Evolutionary conservation across 805 yeast genomes (phyloP), one percentile per base, ranked within the genome.

Genomic region (Saccharomycopsis lassenensis): DNA sequence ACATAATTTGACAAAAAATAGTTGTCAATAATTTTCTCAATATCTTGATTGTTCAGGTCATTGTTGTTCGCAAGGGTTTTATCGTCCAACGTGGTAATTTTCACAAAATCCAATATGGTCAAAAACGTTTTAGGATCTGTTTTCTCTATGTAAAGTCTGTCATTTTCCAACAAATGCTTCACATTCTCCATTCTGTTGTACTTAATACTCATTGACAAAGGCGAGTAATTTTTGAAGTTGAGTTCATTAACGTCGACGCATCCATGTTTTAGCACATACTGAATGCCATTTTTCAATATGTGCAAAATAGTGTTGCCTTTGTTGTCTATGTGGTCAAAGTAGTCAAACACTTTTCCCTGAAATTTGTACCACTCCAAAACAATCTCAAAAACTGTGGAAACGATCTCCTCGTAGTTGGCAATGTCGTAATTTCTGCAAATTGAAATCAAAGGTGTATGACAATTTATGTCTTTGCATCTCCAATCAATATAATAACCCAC

Each of bases 391-490:
- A 74, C 71, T 8, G 50, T 54, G 12, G 46, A 33, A 4, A 83
- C 56, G 47, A 83, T 50, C 3, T 50, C 49, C 2, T 61, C 51
- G 52, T 86, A 87, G 23, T 73, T 55, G 0, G 70, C 58, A 45
- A 81, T 86, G 52, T 86, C 95, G 55, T 87, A 87, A 45, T 86
- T 74, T 37, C 95, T 59, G 45, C 84, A 74, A 2, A 83, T 56
- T 2, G 84, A 68, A 54, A 80, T 73, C 7, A 89, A 57, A 0
- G 96, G 93, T 0, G 96, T 83, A 47, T 81, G 83, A 0, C 77
- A 72, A 41, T 69, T 72, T 8, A 48, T 44, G 51, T 87, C 96
- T 35, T 67, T 67, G 10, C 56, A 52, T 5, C 61, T 63, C 96
- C 96, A 89, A 48, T 82, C 64, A 4, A 86, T 58, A 29, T 61